These are phyloP conservation scores for Cercospora sp. DNA, from an alignment of 2,329 filamentous ascomycete species.

Conservation along the genomic window DNA sequence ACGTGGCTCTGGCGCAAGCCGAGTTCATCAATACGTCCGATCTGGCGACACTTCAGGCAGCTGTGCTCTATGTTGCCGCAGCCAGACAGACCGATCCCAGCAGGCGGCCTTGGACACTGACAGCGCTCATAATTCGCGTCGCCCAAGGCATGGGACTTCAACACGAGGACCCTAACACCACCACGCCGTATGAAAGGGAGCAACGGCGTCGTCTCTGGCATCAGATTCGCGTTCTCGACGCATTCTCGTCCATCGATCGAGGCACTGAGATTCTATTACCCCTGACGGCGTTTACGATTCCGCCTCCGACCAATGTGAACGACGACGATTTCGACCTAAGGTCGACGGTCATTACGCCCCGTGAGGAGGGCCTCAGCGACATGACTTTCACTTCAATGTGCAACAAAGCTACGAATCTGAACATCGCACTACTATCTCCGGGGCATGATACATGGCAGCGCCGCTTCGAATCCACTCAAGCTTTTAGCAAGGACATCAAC, in stretches of 20 bases:
- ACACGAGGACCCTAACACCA: constrained; percentile 27
- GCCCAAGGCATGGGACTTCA: constrained; percentile 37
- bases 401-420: constrained; percentile 15
- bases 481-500: constrained; percentile 26
- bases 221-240: constrained; percentile 35
- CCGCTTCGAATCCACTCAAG: constrained; percentile 33
- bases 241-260: constrained; percentile 35
- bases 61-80: constrained; percentile 31
- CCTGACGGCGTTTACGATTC: constrained; percentile 27
- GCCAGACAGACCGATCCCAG: constrained; percentile 31
- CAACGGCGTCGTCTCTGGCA: constrained; percentile 38
- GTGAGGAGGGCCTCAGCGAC: constrained; percentile 30
- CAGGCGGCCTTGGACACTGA: constrained; percentile 36
- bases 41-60: constrained; percentile 36
- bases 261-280: constrained; percentile 33
- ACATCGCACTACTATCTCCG: constrained; percentile 23
- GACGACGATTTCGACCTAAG: constrained; percentile 35
- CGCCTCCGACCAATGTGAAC: constrained; percentile 35
- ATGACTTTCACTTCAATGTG: constrained; percentile 32
- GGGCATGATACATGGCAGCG: constrained; percentile 32
- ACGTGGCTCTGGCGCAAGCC: constrained; percentile 35
- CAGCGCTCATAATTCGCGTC: constrained; percentile 35
- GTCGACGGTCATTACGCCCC: constrained; percentile 22
- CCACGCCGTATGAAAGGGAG: constrained; percentile 34
- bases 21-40: constrained; percentile 37